A percentile compares a stretch with the other conserved stretches of the same genome.
phyloP scores from a whole-genome alignment of 2,329 filamentous ascomycete species.

The Hymenoscyphus occultus region DNA sequence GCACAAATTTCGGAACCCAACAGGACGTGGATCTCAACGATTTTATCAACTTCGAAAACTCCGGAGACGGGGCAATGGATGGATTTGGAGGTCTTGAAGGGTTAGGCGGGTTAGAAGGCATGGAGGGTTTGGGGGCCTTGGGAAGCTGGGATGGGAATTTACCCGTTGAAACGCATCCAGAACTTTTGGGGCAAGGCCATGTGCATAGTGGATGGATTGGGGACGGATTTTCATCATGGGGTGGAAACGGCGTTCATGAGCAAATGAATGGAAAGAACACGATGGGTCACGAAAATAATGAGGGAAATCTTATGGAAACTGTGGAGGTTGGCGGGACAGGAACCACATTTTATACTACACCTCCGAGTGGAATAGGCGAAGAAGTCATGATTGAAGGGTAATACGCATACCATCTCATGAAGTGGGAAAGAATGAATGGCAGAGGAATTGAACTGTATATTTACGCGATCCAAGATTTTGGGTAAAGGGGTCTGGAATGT shows the following conservation, averaged over 20 bases:
- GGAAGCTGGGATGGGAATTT: constrained; percentile 1
- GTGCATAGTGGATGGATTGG: background rate
- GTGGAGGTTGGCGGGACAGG: background rate
- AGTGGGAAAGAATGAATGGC: no score
- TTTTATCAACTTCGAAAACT: background rate
- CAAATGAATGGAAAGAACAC: background rate
- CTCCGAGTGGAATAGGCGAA: background rate
- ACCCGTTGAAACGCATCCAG: background rate
- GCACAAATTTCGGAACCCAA: background rate
- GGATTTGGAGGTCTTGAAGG: background rate
- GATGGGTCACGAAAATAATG: background rate
- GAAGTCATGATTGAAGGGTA: background rate
- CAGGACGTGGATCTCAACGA: background rate
- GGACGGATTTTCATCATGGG: background rate
- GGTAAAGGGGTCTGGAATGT: no score
- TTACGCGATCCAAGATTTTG: no score
- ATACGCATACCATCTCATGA: background rate
- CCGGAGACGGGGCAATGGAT: background rate
- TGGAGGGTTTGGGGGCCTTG: background rate
- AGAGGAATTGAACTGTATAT: no score
- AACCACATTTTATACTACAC: background rate
- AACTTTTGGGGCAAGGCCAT: background rate
- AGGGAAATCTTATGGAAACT: background rate
- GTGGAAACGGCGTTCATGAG: background rate
- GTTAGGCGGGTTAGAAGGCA: background rate